Base-by-base conservation (phyloP, 139 green algal species). In the Tetradesmus obliquus region DNA sequence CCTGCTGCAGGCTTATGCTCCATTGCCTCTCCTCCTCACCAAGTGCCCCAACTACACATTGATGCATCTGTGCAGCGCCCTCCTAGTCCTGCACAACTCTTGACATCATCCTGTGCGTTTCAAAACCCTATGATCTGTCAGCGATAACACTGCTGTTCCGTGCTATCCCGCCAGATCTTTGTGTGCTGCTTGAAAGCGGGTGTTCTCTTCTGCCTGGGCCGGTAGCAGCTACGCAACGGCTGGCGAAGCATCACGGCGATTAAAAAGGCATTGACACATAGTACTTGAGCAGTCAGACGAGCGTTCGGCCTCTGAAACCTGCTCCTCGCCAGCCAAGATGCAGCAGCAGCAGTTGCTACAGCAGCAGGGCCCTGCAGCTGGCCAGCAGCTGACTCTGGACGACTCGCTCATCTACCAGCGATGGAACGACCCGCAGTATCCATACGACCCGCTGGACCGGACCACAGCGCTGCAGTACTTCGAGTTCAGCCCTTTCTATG, bases 391-490 rank as follows among this genome's bases (percentile, higher is more conserved):
- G n/a, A 45, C 54, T 2, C 57, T 91, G 60, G 88, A 91, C 32
- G 88, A 91, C 54, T 57, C 80, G n/a, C 22, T 87, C 1, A 24
- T 80, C 1, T 84, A 91, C 54, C 71, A 87, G 82, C 96, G 95
- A 93, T 89, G 93, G 32, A 94, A 96, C 87, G 94, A 97, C 69
- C 53, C 91, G 15, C 94, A 92, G 88, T 93, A 95, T 6, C 81
- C 71, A 2, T 92, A 22, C 13, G 95, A 92, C 79, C 93, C 93
- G 17, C 91, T 99, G 20, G 94, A 96, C 82, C 66, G 88, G 0
- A 76, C 82, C 12, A 95, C 92, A n/a, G 97, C 94, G 9, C 86
- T 99, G 2, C 90, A 94, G 12, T 99, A 99, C 92, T 99, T 99
- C 84, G 91, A 96, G 55, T 82, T 95, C 10, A 98, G 95, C 1